phyloP scores from a whole-genome alignment of 1,284 basidiomycete genomes.

The Irpex sp. region DNA sequence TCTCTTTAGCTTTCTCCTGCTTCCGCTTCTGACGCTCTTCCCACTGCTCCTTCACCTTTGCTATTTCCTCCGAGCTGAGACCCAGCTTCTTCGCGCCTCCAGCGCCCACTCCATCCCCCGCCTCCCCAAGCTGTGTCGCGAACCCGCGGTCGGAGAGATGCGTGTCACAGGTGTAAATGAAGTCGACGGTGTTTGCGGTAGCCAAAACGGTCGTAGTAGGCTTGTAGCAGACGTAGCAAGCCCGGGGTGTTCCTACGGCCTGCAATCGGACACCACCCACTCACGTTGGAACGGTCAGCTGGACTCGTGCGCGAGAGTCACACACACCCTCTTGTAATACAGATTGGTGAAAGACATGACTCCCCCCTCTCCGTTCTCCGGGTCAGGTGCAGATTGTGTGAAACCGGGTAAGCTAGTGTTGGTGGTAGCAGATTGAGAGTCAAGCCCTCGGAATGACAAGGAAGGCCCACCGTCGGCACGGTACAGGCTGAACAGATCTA shows the following conservation, averaged over 20 bases:
- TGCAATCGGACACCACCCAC: slow-evolving; percentile 25
- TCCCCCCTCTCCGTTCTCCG: slow-evolving; percentile 1
- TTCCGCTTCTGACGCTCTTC: slow-evolving; percentile 59
- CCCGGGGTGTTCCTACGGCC: slow-evolving; percentile 64
- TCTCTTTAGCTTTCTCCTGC: slow-evolving; percentile 51
- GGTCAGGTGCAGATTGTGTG: slow-evolving; percentile 12
- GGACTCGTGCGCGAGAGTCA: slow-evolving; percentile 5
- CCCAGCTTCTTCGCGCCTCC: slow-evolving; percentile 37
- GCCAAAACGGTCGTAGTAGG: slow-evolving; percentile 73
- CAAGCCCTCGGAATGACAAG: neutral
- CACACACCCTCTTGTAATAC: slow-evolving; percentile 77
- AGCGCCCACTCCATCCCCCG: slow-evolving; percentile 28
- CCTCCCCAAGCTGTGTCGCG: slow-evolving; percentile 51
- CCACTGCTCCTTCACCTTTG: slow-evolving; percentile 73
- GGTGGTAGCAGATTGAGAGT: slow-evolving; percentile 6
- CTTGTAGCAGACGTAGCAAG: slow-evolving; percentile 71
- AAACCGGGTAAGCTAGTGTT: slow-evolving; percentile 4
- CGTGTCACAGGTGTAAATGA: slow-evolving; percentile 65
- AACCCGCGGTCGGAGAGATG: slow-evolving; percentile 73
- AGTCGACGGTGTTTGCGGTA: slow-evolving; percentile 71
- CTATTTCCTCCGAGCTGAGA: slow-evolving; percentile 65
- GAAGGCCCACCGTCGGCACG: neutral
- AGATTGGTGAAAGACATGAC: slow-evolving; percentile 70
- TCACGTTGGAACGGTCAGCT: slow-evolving; percentile 10
- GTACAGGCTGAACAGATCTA: slow-evolving; percentile 10